Base-by-base conservation (phyloP, 495 filamentous ascomycete genomes). In the Lineolata rhizophorae region DNA sequence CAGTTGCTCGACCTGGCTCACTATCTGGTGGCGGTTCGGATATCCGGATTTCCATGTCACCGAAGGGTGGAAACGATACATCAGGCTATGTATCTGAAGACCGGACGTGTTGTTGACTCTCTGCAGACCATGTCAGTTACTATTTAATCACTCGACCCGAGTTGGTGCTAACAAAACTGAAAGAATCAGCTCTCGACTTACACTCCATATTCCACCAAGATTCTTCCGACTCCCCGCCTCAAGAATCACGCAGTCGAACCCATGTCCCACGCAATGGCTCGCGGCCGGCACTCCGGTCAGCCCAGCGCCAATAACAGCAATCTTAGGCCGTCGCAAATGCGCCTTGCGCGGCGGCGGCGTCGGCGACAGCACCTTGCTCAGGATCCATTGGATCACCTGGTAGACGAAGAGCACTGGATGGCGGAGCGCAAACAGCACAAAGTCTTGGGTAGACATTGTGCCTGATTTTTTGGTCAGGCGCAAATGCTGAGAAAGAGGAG, bases 1-100 rank as follows among this genome's bases (percentile, higher is more conserved):
- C 0, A 90, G 49, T 28, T 71, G 48, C 14, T 61, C 56, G 18
- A 87, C 72, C 43, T 80, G 67, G 11, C 61, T 58, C 20, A 79
- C 57, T 39, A 90, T 84, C 39, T 78, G 67, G 35, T 70, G 49
- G 20, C 76, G 69, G 29, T 71, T 61, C 0, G 81, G 81, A 45
- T 90, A 87, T 27, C 76, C 74, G 10, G 53, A 51, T n/a, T 59
- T 53, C 65, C 76, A 87, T 31, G 58, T 55, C 2, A 90, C 65
- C 0, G 74, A 77, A 0, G 80, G 81, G 36, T 83, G 77, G 50
- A 87, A 91, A 19, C 81, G 67, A 51, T 84, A 87, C 79, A 87
- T 84, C 36, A 83, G 52, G 26, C 71, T 77, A 47, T 87, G 76
- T 22, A 87, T 79, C 40, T 87, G 79, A 0, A 87, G 63, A 26